Conservation (phyloP, 805 yeast genomes). For the Yarrowia sp. region DNA sequence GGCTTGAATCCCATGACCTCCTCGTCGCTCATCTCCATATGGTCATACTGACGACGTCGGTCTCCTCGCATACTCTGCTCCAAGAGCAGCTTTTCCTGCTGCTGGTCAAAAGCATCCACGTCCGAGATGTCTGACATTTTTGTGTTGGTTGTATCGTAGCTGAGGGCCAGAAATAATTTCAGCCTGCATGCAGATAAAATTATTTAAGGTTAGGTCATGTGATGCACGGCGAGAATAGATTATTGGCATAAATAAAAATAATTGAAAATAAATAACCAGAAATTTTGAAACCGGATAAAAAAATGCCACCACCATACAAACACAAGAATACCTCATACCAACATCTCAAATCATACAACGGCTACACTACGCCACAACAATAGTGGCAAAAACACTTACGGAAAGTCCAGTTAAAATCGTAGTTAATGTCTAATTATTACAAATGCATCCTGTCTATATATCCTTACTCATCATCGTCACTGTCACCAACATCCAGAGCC, state of each 20-base stretch:
- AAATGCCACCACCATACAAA: too few species aligned
- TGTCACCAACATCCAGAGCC: constrained; percentile 45
- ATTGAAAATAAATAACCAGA: too few species aligned
- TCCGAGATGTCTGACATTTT: constrained; percentile 34
- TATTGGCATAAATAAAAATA: too few species aligned
- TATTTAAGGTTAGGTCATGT: constrained; percentile 20
- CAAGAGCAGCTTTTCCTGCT: constrained; percentile 37
- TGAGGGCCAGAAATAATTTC: constrained; percentile 6
- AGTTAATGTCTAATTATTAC: neutral
- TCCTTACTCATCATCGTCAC: constrained; percentile 36
- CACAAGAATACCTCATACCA: too few species aligned
- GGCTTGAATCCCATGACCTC: constrained; percentile 49
- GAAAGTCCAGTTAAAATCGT: neutral
- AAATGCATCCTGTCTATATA: neutral
- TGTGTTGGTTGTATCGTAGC: neutral
- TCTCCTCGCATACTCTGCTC: constrained; percentile 31
- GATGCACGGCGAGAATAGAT: neutral
- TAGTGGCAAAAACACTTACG: too few species aligned
- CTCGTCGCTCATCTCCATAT: constrained; percentile 50
- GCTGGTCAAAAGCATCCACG: constrained; percentile 39
- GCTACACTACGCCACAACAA: too few species aligned
- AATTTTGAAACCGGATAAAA: too few species aligned
- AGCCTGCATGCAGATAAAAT: constrained; percentile 15
- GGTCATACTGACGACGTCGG: constrained; percentile 30
- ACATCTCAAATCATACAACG: too few species aligned